Evolutionary conservation across 371 early-diverging fungal genomes (phyloP).

Genomic region (Conidiobolus incongruus): DNA sequence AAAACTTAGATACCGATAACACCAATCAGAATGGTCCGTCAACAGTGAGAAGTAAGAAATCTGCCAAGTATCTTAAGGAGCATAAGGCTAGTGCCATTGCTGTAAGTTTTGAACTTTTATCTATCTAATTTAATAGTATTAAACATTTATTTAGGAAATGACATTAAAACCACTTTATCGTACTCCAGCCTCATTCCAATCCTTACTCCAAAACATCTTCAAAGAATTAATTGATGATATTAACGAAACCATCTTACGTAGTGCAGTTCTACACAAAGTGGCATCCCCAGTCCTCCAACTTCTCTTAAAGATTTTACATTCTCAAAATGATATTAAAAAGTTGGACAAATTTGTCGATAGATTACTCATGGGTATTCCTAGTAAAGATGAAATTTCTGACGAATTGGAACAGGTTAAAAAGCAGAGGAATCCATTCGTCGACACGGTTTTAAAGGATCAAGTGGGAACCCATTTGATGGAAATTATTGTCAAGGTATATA

Average conservation of each 20-base stretch:
- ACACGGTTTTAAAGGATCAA: conserved; percentile 26
- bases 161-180: conserved; percentile 14
- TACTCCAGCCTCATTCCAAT: conserved; percentile 34
- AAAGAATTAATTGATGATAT: conserved; percentile 23
- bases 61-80: conserved; percentile 34
- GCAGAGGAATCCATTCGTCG: conserved; percentile 24
- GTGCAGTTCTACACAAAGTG: conserved; percentile 31
- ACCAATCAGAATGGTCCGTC: conserved; percentile 7
- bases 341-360: conserved; percentile 28
- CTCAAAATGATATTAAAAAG: conserved; percentile 20
- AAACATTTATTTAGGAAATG: not conserved
- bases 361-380: conserved; percentile 31
- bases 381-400: conserved; percentile 12
- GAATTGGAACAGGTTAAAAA: conserved; percentile 8
- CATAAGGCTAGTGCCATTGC: conserved; percentile 21
- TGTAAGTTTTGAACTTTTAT: conserved; percentile 7
- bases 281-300: conserved; percentile 61
- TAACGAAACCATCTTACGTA: conserved; percentile 27
- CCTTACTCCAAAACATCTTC: conserved; percentile 26
- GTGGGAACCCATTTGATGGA: conserved; percentile 47
- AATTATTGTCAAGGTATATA: conserved; percentile 13
- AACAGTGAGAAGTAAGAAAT: conserved; percentile 31
- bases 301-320: conserved; percentile 26
- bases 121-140: not conserved
- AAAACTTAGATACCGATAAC: conserved; percentile 25